Evolutionary conservation across 2,329 filamentous ascomycete species (phyloP).

Genomic region (Apiospora koreana): DNA sequence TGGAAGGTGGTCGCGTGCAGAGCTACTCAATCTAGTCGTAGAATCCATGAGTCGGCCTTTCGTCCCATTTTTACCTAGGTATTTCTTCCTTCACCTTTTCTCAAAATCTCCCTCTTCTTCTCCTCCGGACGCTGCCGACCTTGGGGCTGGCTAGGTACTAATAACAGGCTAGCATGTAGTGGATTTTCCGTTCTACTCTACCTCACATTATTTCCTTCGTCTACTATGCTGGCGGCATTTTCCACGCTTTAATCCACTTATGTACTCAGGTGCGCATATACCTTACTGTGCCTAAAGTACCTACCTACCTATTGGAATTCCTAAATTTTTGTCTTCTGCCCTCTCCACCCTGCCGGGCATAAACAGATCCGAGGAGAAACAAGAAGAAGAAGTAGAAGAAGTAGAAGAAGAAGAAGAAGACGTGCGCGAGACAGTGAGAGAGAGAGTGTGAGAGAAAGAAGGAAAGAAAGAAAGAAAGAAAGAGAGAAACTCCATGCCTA

Average conservation of each 20-base stretch:
- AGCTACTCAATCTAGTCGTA: not conserved
- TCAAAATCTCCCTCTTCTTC: not conserved
- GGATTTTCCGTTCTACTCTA: not conserved
- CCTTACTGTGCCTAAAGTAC: not conserved
- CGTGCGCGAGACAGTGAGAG: too few species aligned
- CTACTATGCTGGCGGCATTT: not conserved
- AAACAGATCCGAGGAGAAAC: not conserved
- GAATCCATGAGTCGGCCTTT: not conserved
- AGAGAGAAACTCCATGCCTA: not conserved
- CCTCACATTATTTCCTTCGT: not conserved
- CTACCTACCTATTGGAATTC: not conserved
- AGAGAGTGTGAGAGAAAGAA: too few species aligned
- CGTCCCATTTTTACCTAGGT: not conserved
- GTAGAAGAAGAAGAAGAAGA: too few species aligned
- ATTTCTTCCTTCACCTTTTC: not conserved
- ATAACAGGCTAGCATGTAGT: too few species aligned
- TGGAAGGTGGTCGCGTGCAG: constrained; percentile 2
- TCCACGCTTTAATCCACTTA: not conserved
- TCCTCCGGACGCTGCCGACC: not conserved
- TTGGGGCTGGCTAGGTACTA: not conserved
- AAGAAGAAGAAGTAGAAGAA: too few species aligned
- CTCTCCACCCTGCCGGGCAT: not conserved
- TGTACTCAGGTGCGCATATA: too few species aligned
- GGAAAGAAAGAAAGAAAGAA: not conserved
- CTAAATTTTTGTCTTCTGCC: not conserved